Evolutionary conservation across 2,329 filamentous ascomycete species (phyloP), one percentile per base, ranked within the genome.

Genomic region (Fusarium redolens): DNA sequence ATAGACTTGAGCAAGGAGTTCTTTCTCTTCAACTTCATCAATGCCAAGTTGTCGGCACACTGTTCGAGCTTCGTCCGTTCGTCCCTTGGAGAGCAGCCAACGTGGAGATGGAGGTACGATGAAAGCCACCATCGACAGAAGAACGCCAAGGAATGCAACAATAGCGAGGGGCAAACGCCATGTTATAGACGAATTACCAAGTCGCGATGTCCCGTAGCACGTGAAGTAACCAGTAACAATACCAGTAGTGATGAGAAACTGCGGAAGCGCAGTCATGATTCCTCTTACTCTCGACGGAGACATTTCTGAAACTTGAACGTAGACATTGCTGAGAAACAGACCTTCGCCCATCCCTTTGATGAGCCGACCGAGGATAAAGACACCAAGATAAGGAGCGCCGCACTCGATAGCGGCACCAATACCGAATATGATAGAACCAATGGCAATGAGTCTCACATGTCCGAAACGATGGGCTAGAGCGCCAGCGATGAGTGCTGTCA

Each of bases 401-500:
- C 78, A 79, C 44, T 83, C 82, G 0, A 89, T 82, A 2, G 81
- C 83, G 1, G 84, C 86, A 0, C 89, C 88, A 4, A 89, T 59
- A 4, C 81, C 85, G 65, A 89, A 91, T 12, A 90, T 81, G 2
- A 85, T 72, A 0, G 86, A 83, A 0, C 89, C 89, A 20, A 87
- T 81, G 3, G 82, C 82, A 30, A 91, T 87, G 0, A 85, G 83
- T n/a, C 82, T 82, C 0, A 86, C 83, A 14, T 89, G 84, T 1
- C 90, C 90, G 22, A 88, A 86, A 63, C 79, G 83, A 73, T 86
- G 86, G 12, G 83, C 87, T 4, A 92, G 81, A 48, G 86, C 83
- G 4, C 90, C 86, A 0, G 89, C 88, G 40, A 91, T 83, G 30
- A 91, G 83, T 1, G 90, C 89, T 1, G 89, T 87, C 17, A 91